These are phyloP conservation scores for Coprinopsis cinerea DNA, from an alignment of 768 basidiomycete species.

Conservation along the genomic window DNA sequence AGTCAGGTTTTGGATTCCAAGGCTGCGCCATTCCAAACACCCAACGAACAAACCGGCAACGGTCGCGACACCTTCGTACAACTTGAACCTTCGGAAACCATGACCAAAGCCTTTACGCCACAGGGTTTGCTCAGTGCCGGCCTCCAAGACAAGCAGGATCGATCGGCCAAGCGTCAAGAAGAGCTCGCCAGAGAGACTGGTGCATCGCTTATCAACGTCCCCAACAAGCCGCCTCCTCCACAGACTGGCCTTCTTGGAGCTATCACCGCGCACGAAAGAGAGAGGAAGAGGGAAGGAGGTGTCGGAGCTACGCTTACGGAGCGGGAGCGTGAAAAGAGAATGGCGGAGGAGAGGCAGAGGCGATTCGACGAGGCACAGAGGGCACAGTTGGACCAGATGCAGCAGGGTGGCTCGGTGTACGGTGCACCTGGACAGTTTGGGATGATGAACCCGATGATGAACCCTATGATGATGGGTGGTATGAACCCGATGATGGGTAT, in stretches of 20 bases:
- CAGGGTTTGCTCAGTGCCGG: conserved; percentile 94
- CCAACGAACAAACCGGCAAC: conserved; percentile 30
- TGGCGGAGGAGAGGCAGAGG: conserved; percentile 90
- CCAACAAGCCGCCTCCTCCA: conserved; percentile 88
- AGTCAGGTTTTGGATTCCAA: conserved; percentile 76
- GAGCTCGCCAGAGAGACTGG: conserved; percentile 90
- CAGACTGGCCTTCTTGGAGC: conserved; percentile 95
- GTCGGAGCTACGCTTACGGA: conserved; percentile 93
- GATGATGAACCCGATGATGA: conserved; percentile 65
- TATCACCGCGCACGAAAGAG: conserved; percentile 91
- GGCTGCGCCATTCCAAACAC: conserved; percentile 32
- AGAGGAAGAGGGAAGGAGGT: conserved; percentile 91
- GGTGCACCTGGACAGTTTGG: conserved; percentile 39
- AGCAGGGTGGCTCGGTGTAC: conserved; percentile 70
- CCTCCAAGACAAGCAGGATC: conserved; percentile 90
- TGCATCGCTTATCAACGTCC: conserved; percentile 91
- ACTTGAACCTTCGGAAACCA: conserved; percentile 64
- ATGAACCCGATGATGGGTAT: conserved; percentile 38
- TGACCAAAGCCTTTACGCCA: conserved; percentile 93
- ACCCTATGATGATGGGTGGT: conserved; percentile 47
- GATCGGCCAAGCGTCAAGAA: conserved; percentile 93
- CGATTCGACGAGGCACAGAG: conserved; percentile 88
- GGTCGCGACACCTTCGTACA: conserved; percentile 63
- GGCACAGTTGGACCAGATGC: conserved; percentile 87
- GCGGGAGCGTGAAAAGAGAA: conserved; percentile 85